phyloP scores from a whole-genome alignment of 2,329 filamentous ascomycete genomes.

The Paraphoma chrysanthemicola region DNA sequence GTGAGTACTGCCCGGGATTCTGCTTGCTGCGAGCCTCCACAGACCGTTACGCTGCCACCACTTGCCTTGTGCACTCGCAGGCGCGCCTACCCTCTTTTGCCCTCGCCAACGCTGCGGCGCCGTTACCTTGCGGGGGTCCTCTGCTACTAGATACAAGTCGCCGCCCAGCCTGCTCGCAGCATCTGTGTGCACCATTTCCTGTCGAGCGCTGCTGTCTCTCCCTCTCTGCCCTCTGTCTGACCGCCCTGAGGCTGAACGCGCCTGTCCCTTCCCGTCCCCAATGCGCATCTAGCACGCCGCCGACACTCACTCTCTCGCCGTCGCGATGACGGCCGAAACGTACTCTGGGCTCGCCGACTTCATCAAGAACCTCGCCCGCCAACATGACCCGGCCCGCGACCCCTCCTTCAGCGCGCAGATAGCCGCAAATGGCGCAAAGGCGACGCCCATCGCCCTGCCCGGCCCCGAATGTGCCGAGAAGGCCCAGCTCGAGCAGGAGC shows the following conservation, averaged over 20 bases:
- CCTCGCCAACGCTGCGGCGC: conserved; percentile 5
- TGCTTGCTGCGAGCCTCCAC: background rate
- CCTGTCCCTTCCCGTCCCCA: conserved; percentile 26
- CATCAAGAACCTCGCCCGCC: conserved; percentile 58
- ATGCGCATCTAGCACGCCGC: conserved; percentile 45
- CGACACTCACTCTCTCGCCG: conserved; percentile 13
- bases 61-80: conserved; percentile 3
- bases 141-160: conserved; percentile 14
- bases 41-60: background rate
- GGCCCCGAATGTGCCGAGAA: conserved; percentile 80
- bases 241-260: conserved; percentile 21
- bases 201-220: conserved; percentile 2
- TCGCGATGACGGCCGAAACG: conserved; percentile 45
- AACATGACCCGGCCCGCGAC: conserved; percentile 52
- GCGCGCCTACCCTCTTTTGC: conserved; percentile 2
- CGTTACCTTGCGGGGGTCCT: conserved; percentile 8
- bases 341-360: conserved; percentile 49
- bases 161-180: conserved; percentile 11
- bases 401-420: conserved; percentile 54
- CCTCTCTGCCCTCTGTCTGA: conserved; percentile 3
- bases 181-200: conserved; percentile 4
- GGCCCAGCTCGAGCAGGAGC: conserved; percentile 78
- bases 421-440: conserved; percentile 58
- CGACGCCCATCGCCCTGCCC: conserved; percentile 71
- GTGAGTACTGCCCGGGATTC: background rate